phyloP scores from a whole-genome alignment of 1,284 basidiomycete genomes.

The Ustilago crameri region DNA sequence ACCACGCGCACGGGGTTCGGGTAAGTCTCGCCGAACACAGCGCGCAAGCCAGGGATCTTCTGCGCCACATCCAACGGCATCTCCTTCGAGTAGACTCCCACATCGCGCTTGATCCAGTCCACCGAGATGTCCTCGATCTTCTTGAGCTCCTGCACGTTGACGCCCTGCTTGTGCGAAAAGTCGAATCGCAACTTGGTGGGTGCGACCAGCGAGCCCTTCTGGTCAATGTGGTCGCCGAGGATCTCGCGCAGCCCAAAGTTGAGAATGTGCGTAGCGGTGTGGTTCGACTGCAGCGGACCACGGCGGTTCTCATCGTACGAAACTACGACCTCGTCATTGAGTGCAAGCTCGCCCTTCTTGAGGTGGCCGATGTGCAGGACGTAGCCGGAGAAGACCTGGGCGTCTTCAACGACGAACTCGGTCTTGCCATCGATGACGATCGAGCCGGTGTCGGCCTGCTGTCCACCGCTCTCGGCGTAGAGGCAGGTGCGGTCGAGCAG shows the following conservation, averaged over 20 bases:
- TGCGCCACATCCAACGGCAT: slow-evolving; percentile 82
- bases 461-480: slow-evolving; percentile 96
- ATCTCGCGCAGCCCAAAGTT: slow-evolving; percentile 92
- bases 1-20: slow-evolving; percentile 98
- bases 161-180: slow-evolving; percentile 93
- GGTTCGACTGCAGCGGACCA: slow-evolving; percentile 95
- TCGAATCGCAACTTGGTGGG: slow-evolving; percentile 96
- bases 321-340: slow-evolving; percentile 78
- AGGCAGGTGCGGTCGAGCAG: slow-evolving; percentile 95
- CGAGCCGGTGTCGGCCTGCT: slow-evolving; percentile 95
- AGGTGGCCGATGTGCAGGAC: slow-evolving; percentile 88
- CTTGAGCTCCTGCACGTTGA: slow-evolving; percentile 78
- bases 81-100: slow-evolving; percentile 88
- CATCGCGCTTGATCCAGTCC: slow-evolving; percentile 90
- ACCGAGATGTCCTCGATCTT: slow-evolving; percentile 86
- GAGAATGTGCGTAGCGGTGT: slow-evolving; percentile 98
- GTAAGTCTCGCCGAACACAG: slow-evolving; percentile 97
- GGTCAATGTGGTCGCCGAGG: slow-evolving; percentile 95
- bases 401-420: slow-evolving; percentile 92
- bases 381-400: slow-evolving; percentile 86
- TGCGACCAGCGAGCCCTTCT: slow-evolving; percentile 96
- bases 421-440: slow-evolving; percentile 90
- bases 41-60: slow-evolving; percentile 90
- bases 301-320: slow-evolving; percentile 83
- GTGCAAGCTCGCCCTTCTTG: slow-evolving; percentile 78